Base-by-base conservation (phyloP, 2,329 filamentous ascomycete genomes). In the Phaeosphaeria sp. region DNA sequence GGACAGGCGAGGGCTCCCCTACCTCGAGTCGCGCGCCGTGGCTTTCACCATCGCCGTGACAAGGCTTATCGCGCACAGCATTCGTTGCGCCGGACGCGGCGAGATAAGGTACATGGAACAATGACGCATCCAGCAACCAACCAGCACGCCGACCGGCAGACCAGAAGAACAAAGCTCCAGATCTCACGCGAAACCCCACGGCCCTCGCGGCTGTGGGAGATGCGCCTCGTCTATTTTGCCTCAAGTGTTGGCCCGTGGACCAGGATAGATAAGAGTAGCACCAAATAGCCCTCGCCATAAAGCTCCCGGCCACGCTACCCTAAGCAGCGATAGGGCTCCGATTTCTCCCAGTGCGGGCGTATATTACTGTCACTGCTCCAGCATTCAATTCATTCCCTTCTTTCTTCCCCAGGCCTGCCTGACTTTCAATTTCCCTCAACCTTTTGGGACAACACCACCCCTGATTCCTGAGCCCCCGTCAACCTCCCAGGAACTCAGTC, bases 211-310 rank as follows among this genome's bases (percentile, higher is more conserved):
- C 67, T 70, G 72, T 71, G 67, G 66, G 68, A 64, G 63, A 66
- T 66, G 67, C 63, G 66, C 57, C 56, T 75, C 71, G 70, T 74
- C 68, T 73, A 72, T 72, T 74, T 73, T 71, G 68, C 72, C 69
- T 68, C 64, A 63, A 69, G 62, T 52, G 62, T 56, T 66, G 67
- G 63, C 67, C 71, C 65, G 66, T 71, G 65, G 67, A 73, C 72
- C 66, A 70, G 72, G 71, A 69, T 64, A 72, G 73, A 76, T 75
- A 76, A 75, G 72, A 66, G 63, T 69, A 68, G 63, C 66, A 76
- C 46, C 72, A 71, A 56, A 54, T 67, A 68, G 62, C 65, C 68
- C 17, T 68, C 63, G 62, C 60, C 72, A 72, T 75, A 74, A 75
- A 72, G 67, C 58, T 63, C 66, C 72, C 68, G 68, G 65, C 62